Evolutionary conservation across 768 basidiomycete genomes (phyloP).

Genomic region (Chlorophyllum brunneum): DNA sequence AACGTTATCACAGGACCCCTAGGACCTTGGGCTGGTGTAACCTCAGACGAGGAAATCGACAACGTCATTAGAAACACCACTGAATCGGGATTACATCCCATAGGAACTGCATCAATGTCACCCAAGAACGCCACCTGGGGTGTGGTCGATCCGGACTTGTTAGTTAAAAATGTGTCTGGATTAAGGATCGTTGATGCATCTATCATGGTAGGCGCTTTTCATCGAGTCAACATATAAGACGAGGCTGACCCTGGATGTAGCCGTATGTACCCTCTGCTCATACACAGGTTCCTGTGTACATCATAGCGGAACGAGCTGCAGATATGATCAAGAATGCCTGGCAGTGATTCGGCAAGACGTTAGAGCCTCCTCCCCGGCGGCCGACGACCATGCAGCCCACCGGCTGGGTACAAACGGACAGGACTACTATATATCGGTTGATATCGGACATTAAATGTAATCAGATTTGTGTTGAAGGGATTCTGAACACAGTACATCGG

Average conservation of each 20-base stretch:
- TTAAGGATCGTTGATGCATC: no score
- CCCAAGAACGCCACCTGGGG: conserved; percentile 22
- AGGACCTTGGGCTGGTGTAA: conserved; percentile 9
- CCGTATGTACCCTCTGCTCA: conserved; percentile 1
- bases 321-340: conserved; percentile 8
- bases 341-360: no score
- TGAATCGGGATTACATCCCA: conserved; percentile 26
- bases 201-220: no score
- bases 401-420: no score
- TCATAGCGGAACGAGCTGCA: conserved; percentile 13
- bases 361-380: no score
- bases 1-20: conserved; percentile 15
- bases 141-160: conserved; percentile 34
- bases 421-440: no score
- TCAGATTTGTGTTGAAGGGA: no score
- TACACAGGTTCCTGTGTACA: conserved; percentile 4
- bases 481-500: no score
- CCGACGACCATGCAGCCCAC: no score
- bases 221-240: not conserved
- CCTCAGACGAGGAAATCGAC: conserved; percentile 13
- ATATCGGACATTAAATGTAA: no score
- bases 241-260: not conserved
- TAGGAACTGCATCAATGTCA: conserved; percentile 31
- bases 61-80: conserved; percentile 19
- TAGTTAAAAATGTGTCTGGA: conserved; percentile 30